These are phyloP conservation scores for Prunus padus DNA, from an alignment of 306 rosid species.

Conservation along the genomic window DNA sequence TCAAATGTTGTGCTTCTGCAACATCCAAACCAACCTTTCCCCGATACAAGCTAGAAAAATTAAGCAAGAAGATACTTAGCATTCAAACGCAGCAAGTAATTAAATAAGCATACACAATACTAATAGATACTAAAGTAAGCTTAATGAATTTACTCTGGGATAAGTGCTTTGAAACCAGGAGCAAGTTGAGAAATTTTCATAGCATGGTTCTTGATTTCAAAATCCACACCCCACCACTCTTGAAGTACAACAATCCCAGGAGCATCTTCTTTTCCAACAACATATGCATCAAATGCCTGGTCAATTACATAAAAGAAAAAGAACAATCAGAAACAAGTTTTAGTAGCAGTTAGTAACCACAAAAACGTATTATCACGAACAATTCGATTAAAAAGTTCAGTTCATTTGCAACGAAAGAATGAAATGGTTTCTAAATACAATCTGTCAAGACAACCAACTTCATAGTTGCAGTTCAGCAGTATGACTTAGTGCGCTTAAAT, in stretches of 20 bases:
- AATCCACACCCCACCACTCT: constrained; percentile 97
- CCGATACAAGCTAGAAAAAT: constrained; percentile 49
- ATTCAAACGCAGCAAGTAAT: constrained; percentile 8
- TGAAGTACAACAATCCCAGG: constrained; percentile 88
- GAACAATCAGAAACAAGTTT: constrained; percentile 4
- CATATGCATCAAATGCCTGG: constrained; percentile 78
- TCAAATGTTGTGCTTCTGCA: constrained; percentile 91
- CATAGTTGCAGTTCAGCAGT: background rate
- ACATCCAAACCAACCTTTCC: constrained; percentile 91
- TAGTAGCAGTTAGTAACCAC: constrained; percentile 4
- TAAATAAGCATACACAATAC: background rate
- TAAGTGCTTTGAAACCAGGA: constrained; percentile 81
- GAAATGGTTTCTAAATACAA: constrained; percentile 1
- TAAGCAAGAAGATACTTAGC: background rate
- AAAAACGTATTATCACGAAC: no score
- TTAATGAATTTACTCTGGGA: constrained; percentile 67
- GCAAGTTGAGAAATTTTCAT: constrained; percentile 69
- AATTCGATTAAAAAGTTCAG: no score
- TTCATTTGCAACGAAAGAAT: background rate
- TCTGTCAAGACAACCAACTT: constrained; percentile 10
- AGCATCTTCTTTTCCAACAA: constrained; percentile 80
- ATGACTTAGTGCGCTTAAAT: background rate
- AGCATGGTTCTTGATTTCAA: constrained; percentile 78
- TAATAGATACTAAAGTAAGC: background rate
- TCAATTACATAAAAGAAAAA: constrained; percentile 16